Conservation (phyloP, 345 rosid genomes). For the Rhodomyrtus tomentosa region DNA sequence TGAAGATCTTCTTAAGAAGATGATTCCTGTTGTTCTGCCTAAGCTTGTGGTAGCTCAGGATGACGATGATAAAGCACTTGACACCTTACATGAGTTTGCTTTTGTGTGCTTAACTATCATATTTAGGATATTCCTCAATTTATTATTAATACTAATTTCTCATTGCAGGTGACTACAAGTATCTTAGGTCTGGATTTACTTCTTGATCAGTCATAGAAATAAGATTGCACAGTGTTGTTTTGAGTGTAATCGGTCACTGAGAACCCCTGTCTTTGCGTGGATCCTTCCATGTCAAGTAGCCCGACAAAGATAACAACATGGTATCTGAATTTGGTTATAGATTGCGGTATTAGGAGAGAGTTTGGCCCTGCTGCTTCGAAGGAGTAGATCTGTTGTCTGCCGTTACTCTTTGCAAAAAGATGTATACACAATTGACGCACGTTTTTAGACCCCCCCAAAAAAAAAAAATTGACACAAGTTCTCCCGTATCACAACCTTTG, state of each 20-base stretch:
- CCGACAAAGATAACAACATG: background rate
- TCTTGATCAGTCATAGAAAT: background rate
- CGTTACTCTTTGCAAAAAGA: background rate
- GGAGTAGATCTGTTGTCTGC: background rate
- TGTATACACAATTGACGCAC: background rate
- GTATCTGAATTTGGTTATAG: background rate
- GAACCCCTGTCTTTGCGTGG: background rate
- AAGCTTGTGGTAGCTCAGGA: too few species aligned
- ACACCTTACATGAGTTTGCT: too few species aligned
- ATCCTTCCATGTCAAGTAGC: background rate
- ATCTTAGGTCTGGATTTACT: constrained; percentile 41
- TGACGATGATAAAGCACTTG: too few species aligned
- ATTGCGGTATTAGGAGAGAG: background rate
- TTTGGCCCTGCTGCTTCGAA: background rate
- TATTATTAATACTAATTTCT: background rate
- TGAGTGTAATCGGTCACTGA: background rate
- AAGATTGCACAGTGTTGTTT: background rate
- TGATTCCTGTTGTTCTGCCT: too few species aligned
- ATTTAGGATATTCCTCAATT: background rate
- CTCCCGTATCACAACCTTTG: background rate
- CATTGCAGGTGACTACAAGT: constrained; percentile 72
- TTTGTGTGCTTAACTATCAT: background rate
- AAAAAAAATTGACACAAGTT: too few species aligned
- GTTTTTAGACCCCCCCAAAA: too few species aligned
- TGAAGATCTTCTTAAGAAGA: too few species aligned